Evolutionary conservation across 257 asterid species (phyloP), one percentile per base, ranked within the genome.

Genomic region (Gentiana dahurica): DNA sequence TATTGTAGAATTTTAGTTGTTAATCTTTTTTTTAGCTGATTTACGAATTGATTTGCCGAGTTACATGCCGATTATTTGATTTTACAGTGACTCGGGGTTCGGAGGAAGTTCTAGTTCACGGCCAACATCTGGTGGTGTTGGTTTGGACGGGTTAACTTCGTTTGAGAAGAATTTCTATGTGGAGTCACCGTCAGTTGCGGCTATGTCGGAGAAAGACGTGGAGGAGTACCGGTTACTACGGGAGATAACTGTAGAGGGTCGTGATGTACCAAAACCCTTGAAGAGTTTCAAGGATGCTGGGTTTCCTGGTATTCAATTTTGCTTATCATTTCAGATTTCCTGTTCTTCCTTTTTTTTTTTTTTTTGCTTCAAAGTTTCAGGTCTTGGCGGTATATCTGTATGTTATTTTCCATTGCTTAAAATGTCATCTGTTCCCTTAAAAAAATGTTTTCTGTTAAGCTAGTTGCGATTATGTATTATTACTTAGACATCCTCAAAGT

Each of bases 211-310:
- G 62, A 65, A 62, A 38, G 95, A 92, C 53, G 95, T 83, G 54
- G 94, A 77, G 51, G 99, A 85, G 61, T 92, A 85, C 63, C 70
- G 99, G 72, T 76, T 44, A 77, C 78, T 81, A 5, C 81, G 97
- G 70, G 99, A 92, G 81, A 92, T 92, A 37, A 88, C 99, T 33
- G 80, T 92, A 4, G 99, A 92, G 37, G 99, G 99, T 15, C 86
- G 82, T 59, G 95, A 88, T 53, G 94, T 92, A 49, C 99, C 97
- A n/a, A 85, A 83, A 73, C 97, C 99, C 0, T 68, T 92, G 37
- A 83, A 74, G 79, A 80, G 77, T 50, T 92, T 92, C 66, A 36
- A 51, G 11, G 97, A 92, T 51, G 91, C 77, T 3, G 94, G 94
- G 36, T 88, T 92, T 65, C 94, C 95, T 61, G 98, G 97, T 91